Base-by-base conservation (phyloP, 2,329 filamentous ascomycete genomes). In the Fusarium solani-melongenae region DNA sequence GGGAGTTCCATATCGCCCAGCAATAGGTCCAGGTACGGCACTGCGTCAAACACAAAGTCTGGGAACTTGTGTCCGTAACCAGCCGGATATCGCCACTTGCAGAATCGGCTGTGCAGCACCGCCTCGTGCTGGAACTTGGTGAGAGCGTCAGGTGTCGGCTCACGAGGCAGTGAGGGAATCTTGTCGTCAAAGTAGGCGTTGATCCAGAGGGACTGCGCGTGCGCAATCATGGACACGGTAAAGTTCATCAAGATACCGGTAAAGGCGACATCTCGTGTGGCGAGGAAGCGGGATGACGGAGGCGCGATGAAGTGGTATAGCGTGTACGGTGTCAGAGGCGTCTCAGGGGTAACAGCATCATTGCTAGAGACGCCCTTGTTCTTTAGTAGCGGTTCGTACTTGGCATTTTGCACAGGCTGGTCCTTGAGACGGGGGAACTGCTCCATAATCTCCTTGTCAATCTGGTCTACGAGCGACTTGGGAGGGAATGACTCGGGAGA, bases 1-100 rank as follows among this genome's bases (percentile, higher is more conserved):
- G 86, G 82, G 63, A 95, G 80, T 0, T 89, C 92, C 64, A 95
- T 76, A 79, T 96, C 93, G 6, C 83, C 82, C 68, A 93, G 79
- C 77, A 96, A 79, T 77, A 92, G 77, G 80, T 95, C 93, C 20
- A 94, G 79, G 67, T 94, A 96, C 5, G 92, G 92, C 62, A 96
- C 79, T 0, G 88, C 88, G 80, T 96, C 94, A 77, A 96, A 95
- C 20, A 93, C 91, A 72, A 95, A 91, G 79, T 94, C 92, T 0
- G 91, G 91, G 66, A 88, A 85, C 77, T 85, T 87, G 41, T 84
- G 85, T 1, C 92, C 92, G 76, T 90, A 91, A 0, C 92, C 92
- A 5, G 84, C 87, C 1, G 92, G 90, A 75, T 93, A 93, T 29
- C 93, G 86, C 88, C 91, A 92, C 72, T 87, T 90, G 6, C 92